Base-by-base conservation (phyloP, 345 rosid genomes). In the Citrus reticulata region DNA sequence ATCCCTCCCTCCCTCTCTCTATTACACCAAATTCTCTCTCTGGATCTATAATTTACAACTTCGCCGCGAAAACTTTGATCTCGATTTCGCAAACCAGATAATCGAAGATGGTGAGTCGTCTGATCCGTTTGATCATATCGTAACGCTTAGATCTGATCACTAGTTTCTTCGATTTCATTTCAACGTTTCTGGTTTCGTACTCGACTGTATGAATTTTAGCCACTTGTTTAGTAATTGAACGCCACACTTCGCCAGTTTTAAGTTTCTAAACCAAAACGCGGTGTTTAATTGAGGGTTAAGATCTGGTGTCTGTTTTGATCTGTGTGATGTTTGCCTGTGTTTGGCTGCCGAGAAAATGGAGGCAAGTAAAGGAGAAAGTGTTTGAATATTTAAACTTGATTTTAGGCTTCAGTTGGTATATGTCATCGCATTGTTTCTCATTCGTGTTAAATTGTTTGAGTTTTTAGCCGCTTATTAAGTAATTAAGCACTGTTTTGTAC, bases 91-190 rank as follows among this genome's bases (percentile, higher is more conserved):
- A 16, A 24, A 73, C 7, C 54, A 37, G 11, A 73, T 24, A 37
- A 11, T n/a, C 67, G 54, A 77, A 77, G 37, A 77, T 77, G 79
- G 79, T 77, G 73, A 77, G 79, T 68, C 19, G 20, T 19, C 20
- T 22, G 63, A 75, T 75, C 62, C 20, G 42, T 75, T 64, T 34
- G 71, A 64, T 49, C 25, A n/a, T 17, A 54, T 49, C 22, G 39
- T 49, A 64, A 49, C 32, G 73, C 27, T 57, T 77, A 77, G 79
- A 77, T 77, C 79, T 77, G 79, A 57, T 77, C 57, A 67, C 24
- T 37, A 25, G 22, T 10, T 68, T 9, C 79, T 27, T 68, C 72
- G 58, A 57, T 77, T 57, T 66, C 22, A 77, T 68, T 67, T 68
- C 55, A 5, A 5, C 20, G 49, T 62, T 22, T 46, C 35, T 42